Base-by-base conservation (phyloP, 176 grass and related monocot genomes). In the Avena insularis region DNA sequence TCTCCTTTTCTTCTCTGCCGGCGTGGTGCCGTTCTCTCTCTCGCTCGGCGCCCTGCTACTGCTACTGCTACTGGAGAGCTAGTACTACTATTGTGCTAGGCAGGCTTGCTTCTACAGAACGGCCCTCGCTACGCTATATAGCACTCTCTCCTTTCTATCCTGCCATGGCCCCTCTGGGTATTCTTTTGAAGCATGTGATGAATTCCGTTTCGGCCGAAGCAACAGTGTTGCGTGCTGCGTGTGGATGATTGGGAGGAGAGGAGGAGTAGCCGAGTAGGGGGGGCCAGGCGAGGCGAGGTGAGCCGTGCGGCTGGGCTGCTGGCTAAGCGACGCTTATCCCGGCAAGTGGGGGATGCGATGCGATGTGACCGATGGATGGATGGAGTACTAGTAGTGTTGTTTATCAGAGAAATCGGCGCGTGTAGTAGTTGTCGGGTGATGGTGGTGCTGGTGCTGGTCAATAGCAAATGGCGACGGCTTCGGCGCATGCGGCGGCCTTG, bases 261-360 rank as follows among this genome's bases (percentile, higher is more conserved):
- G 20, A 43, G 40, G 1, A 43, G 38, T 40, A 40, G 31, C 29
- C 23, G 38, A 47, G 45, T 2, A 3, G 12, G 45, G 46, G 62
- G 75, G 29, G 23, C 27, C 75, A 40, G 38, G 36, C 0, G 36
- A 5, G 36, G 38, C 38, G 38, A 66, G 69, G 29, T 10, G 59
- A 59, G 83, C 78, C 59, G 83, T 4, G 77, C 72, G 63, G 35
- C 56, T 12, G 58, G 38, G 38, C 38, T 38, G 36, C 4, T 14
- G 40, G 69, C 38, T 6, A 55, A 62, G 43, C 84, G 79, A 20
- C 50, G 72, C 72, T 84, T 91, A 86, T 83, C 86, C 71, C 6
- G 48, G 59, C 27, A 33, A 53, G 84, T 43, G 43, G 77, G 79
- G 5, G 63, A 33, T 15, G 27, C 40, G 40, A 43, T 43, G 40